Percentiles rank a stretch among this genome's conserved stretches.
These are phyloP conservation scores for Lasiosphaeria hispida DNA, from an alignment of 495 filamentous ascomycete genomes.

Conservation along the genomic window DNA sequence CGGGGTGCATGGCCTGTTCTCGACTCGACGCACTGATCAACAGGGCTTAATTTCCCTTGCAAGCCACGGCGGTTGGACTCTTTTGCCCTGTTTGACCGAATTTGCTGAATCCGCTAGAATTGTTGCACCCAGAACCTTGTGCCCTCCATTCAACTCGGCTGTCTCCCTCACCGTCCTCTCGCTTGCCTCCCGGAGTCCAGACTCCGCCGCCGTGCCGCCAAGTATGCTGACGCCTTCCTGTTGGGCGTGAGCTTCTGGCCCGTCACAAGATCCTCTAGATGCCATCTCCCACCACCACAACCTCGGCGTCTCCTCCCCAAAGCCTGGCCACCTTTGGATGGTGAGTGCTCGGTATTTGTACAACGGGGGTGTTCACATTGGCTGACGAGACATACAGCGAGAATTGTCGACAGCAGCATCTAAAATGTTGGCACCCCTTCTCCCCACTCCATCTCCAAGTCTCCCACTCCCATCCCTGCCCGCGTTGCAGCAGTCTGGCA, in stretches of 20 bases:
- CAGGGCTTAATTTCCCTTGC: slow-evolving; percentile 1
- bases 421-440: slow-evolving; percentile 38
- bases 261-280: slow-evolving; percentile 3
- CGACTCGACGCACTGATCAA: too few species aligned
- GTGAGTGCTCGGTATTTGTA: slow-evolving; percentile 17
- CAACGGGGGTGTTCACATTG: neutral
- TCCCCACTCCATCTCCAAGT: neutral
- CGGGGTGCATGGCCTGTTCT: neutral
- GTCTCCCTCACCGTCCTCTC: too few species aligned
- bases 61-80: neutral
- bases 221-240: slow-evolving; percentile 1
- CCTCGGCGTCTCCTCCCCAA: slow-evolving; percentile 7
- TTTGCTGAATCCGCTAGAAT: too few species aligned
- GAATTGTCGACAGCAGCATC: slow-evolving; percentile 46
- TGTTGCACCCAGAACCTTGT: too few species aligned
- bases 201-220: neutral
- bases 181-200: too few species aligned
- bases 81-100: neutral
- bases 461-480: neutral
- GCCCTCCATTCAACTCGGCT: neutral
- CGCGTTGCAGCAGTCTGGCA: too few species aligned
- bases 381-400: slow-evolving; percentile 27
- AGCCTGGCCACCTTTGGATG: slow-evolving; percentile 28
- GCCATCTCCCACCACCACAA: neutral
- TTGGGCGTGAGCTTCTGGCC: neutral